phyloP scores from a whole-genome alignment of 306 rosid species.

The Crotalaria pallida region DNA sequence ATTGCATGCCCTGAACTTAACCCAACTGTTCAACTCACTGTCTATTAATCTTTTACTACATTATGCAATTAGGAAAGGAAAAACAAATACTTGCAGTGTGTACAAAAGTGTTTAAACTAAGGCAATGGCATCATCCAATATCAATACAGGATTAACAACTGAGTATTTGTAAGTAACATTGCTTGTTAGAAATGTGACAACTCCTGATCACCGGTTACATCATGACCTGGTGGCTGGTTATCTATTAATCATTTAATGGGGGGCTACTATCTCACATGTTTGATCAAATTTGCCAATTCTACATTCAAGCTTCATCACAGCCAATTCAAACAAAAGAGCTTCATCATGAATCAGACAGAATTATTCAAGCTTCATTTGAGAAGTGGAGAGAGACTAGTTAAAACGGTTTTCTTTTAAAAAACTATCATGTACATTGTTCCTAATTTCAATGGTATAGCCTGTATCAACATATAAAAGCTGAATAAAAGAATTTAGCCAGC shows the following conservation, averaged over 20 bases:
- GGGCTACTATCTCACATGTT: not conserved
- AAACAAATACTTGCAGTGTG: not conserved
- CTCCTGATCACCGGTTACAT: not conserved
- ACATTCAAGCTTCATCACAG: too few species aligned
- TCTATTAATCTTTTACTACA: too few species aligned
- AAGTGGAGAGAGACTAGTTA: not conserved
- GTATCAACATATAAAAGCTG: constrained; percentile 16
- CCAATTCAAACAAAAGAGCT: not conserved
- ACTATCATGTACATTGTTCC: constrained; percentile 8
- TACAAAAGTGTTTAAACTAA: not conserved
- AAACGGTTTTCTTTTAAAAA: not conserved
- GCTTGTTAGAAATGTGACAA: not conserved
- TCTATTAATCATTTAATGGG: not conserved
- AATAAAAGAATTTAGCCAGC: constrained; percentile 18
- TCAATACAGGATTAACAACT: not conserved
- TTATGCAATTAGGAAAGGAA: not conserved
- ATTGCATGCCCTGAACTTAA: not conserved
- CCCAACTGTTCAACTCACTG: not conserved
- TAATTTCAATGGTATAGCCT: not conserved
- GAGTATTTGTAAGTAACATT: not conserved
- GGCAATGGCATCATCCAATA: not conserved
- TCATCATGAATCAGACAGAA: not conserved
- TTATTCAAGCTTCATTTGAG: constrained; percentile 8
- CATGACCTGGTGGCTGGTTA: not conserved
- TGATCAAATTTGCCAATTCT: not conserved